Evolutionary conservation across 768 basidiomycete species (phyloP).

Genomic region (Cystobasidiopsis lactophilus): DNA sequence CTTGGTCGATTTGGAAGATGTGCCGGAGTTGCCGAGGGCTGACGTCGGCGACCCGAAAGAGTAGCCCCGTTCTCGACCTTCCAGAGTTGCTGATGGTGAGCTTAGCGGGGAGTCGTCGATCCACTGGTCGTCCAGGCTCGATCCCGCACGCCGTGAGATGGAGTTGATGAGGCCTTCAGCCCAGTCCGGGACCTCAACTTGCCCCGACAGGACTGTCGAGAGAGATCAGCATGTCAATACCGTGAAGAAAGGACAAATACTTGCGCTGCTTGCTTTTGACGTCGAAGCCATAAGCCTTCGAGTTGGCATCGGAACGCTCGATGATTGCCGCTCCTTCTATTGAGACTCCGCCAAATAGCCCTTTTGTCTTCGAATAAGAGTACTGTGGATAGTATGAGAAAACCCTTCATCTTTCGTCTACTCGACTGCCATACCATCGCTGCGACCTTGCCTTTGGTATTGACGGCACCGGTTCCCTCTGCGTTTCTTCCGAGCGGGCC

Average conservation of each 20-base stretch:
- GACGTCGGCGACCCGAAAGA: constrained; percentile 1
- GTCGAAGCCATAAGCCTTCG: constrained; percentile 44
- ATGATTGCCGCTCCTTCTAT: constrained; percentile 52
- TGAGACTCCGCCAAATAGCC: constrained; percentile 79
- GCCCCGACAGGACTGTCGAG: constrained; percentile 62
- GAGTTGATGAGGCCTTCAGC: constrained; percentile 50
- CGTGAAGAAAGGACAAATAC: constrained; percentile 2
- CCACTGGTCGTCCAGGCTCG: neutral
- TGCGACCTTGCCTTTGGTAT: constrained; percentile 62
- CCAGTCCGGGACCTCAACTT: constrained; percentile 53
- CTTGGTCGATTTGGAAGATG: neutral
- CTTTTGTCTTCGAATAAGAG: constrained; percentile 44
- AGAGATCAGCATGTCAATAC: constrained; percentile 43
- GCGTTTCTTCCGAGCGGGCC: constrained; percentile 82
- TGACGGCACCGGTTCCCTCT: constrained; percentile 66
- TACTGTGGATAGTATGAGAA: no score
- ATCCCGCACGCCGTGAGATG: constrained; percentile 48
- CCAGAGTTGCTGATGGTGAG: neutral
- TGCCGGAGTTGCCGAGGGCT: neutral
- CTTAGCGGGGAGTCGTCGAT: constrained; percentile 4
- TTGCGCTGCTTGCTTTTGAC: neutral
- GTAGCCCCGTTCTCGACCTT: constrained; percentile 6
- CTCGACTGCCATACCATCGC: no score
- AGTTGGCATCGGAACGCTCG: constrained; percentile 81
- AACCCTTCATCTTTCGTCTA: no score